Evolutionary conservation across 2,329 filamentous ascomycete species (phyloP).

Genomic region (Gliomastix tumulicola): DNA sequence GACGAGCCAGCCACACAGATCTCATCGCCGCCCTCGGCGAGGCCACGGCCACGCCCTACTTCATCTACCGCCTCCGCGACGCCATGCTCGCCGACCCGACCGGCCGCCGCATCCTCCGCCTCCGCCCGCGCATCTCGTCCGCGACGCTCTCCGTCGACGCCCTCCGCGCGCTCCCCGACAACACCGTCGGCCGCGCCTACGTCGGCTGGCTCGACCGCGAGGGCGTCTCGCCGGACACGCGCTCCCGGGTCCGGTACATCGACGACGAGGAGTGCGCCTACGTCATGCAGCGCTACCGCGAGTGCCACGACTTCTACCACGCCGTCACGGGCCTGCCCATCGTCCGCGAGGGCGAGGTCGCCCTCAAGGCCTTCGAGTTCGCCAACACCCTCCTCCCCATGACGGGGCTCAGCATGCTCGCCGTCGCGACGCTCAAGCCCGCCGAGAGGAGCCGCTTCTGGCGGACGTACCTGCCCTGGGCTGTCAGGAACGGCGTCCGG

Average conservation of each 20-base stretch:
- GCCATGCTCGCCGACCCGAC: constrained; percentile 82
- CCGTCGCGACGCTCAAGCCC: constrained; percentile 78
- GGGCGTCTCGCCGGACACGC: constrained; percentile 86
- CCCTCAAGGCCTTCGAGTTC: constrained; percentile 97
- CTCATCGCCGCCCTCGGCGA: constrained; percentile 93
- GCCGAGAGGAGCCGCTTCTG: constrained; percentile 73
- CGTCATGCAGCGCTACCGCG: constrained; percentile 96
- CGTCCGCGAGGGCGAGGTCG: constrained; percentile 91
- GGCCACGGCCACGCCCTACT: constrained; percentile 89
- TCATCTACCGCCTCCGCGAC: constrained; percentile 84
- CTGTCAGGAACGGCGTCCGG: constrained; percentile 70
- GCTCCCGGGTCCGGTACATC: constrained; percentile 76
- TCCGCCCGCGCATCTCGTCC: constrained; percentile 82
- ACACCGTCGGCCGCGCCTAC: constrained; percentile 76
- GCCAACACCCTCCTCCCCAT: constrained; percentile 91
- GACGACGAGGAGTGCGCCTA: constrained; percentile 95
- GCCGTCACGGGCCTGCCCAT: constrained; percentile 86
- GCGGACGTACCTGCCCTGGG: constrained; percentile 80
- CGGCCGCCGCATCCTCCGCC: constrained; percentile 83
- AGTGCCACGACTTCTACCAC: constrained; percentile 98
- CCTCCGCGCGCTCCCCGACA: constrained; percentile 65
- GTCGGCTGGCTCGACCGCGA: constrained; percentile 89
- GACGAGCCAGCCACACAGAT: constrained; percentile 48
- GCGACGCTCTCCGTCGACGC: constrained; percentile 57
- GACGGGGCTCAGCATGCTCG: constrained; percentile 81